Evolutionary conservation across 2,329 filamentous ascomycete genomes (phyloP).

Genomic region (Pseudonectria buxi): DNA sequence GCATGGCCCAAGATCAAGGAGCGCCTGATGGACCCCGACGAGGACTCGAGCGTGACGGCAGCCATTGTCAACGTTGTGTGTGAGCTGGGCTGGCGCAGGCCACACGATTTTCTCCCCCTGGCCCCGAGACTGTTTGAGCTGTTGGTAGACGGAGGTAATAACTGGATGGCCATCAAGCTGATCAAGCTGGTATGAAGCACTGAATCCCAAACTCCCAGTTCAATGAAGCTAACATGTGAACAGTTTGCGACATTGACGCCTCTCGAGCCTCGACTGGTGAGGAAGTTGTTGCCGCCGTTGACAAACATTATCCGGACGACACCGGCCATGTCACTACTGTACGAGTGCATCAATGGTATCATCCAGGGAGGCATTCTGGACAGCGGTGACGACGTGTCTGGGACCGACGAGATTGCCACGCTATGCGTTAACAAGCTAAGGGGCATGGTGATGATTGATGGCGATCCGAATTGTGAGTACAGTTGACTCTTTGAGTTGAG

Average conservation of each 20-base stretch:
- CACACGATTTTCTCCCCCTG: conserved; percentile 86
- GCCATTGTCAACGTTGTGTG: conserved; percentile 96
- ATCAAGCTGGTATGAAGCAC: conserved; percentile 71
- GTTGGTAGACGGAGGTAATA: conserved; percentile 85
- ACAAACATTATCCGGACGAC: conserved; percentile 93
- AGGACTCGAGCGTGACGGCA: conserved; percentile 89
- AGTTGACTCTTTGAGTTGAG: not conserved
- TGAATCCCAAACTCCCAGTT: not conserved
- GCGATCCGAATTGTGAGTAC: conserved; percentile 80
- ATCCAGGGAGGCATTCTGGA: conserved; percentile 93
- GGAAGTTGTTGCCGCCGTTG: conserved; percentile 83
- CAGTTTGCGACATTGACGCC: conserved; percentile 93
- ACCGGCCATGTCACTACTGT: conserved; percentile 93
- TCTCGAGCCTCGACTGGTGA: conserved; percentile 81
- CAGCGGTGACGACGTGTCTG: conserved; percentile 68
- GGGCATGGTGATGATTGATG: conserved; percentile 89
- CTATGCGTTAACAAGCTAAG: conserved; percentile 89
- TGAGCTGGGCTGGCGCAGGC: conserved; percentile 88
- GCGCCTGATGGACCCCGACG: conserved; percentile 77
- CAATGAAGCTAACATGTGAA: not conserved
- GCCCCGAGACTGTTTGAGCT: conserved; percentile 89
- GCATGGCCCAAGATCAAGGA: conserved; percentile 99
- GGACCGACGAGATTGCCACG: conserved; percentile 84
- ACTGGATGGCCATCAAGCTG: conserved; percentile 99
- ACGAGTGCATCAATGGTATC: conserved; percentile 97